Evolutionary conservation across 2,329 filamentous ascomycete species (phyloP), one percentile per base, ranked within the genome.

Genomic region (Fusarium chaquense): DNA sequence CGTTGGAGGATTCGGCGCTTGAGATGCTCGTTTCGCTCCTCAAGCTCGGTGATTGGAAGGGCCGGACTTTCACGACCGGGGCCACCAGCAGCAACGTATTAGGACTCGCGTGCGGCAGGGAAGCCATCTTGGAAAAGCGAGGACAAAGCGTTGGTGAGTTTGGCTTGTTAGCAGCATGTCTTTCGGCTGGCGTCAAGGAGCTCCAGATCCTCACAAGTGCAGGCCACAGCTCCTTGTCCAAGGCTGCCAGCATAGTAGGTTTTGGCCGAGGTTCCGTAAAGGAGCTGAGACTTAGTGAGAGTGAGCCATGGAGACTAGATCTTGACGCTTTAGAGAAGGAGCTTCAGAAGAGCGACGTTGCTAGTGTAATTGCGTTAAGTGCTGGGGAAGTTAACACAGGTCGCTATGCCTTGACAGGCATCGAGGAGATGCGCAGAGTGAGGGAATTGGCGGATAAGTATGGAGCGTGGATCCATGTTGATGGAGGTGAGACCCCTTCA

Each of bases 361-460:
- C 86, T n/a, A 91, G 86, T 51, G 93, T 98, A 65, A 88, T 98
- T 38, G 89, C 86, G 6, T 81, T 97, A n/a, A 94, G 93, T 43
- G 92, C 91, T 8, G 93, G 93, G 2, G 95, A 98, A 80, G 93
- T 98, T 30, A 98, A 98, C 73, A 97, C 94, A 0, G 94, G 94
- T 1, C 84, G 90, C 7, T 98, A 94, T 77, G 91, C 93, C 6
- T 71, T 81, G 22, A 30, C 92, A 85, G 33, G 87, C 82, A 2
- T 69, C 78, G 82, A 84, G 6, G 89, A 94, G 65, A 90, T 90
- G 83, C 77, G 79, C 57, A 82, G 83, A 58, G 79, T 98, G 38
- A 86, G 94, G 62, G 80, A 82, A 6, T 76, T 97, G 40, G 93
- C 92, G 44, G 90, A 96, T 72, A 82, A 84, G 69, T 89, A 95